Conservation (phyloP, 2,329 filamentous ascomycete species). For the Coniosporium tulheliwenetii region DNA sequence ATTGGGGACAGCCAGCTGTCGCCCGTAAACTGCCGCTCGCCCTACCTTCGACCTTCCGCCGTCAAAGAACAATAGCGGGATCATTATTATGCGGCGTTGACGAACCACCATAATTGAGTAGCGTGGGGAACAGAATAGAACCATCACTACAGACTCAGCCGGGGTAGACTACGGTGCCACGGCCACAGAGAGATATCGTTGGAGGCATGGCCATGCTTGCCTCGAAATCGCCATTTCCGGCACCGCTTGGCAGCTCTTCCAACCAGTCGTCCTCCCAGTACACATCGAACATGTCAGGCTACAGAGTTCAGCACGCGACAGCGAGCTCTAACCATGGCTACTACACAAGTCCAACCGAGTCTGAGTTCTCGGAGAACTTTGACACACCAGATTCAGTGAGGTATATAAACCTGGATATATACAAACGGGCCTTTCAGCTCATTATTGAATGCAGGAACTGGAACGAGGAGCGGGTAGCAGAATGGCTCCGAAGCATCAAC, state of each 20-base stretch:
- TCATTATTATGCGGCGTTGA: no score
- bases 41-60: no score
- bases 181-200: neutral
- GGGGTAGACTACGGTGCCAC: neutral
- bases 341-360: constrained; percentile 76
- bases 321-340: constrained; percentile 19
- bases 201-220: constrained; percentile 59
- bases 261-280: constrained; percentile 17
- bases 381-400: constrained; percentile 50
- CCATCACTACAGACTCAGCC: neutral
- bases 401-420: constrained; percentile 11
- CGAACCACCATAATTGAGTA: no score
- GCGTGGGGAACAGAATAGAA: no score
- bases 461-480: constrained; percentile 82
- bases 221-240: constrained; percentile 54
- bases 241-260: constrained; percentile 26
- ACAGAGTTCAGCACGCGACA: neutral
- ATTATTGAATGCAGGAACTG: constrained; percentile 37
- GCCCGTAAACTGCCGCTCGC: no score
- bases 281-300: constrained; percentile 9
- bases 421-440: neutral
- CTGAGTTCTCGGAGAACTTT: constrained; percentile 69
- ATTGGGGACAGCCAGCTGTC: no score
- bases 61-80: no score
- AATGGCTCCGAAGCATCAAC: constrained; percentile 82